Evolutionary conservation across 2,329 filamentous ascomycete species (phyloP), one percentile per base, ranked within the genome.

Genomic region (Torrubiellomyces zombiae): DNA sequence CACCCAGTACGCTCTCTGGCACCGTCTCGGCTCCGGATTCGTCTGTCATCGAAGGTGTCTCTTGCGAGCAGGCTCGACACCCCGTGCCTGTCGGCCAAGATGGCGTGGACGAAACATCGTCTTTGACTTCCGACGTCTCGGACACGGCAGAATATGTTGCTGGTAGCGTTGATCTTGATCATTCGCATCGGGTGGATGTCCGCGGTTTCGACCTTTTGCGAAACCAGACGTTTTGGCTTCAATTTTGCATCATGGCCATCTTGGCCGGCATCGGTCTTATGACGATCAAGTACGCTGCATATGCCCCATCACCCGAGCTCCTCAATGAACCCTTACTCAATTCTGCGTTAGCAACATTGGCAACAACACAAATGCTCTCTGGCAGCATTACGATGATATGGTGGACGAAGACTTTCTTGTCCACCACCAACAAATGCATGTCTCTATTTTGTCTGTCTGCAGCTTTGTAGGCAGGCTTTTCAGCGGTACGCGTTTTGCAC

Each of bases 211-310:
- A 66, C 10, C 62, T 98, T 44, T 54, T 93, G 16, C 59, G 58
- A 26, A 71, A 66, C 32, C 41, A 73, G 23, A 77, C 91, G 36
- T 98, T 95, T 50, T 95, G 85, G 83, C 78, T 91, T 42, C 55
- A 92, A 15, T 95, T 91, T 49, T 51, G 67, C 29, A 72, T 93
- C 37, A 80, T 98, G 66, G 83, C 75, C 19, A 67, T 94, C n/a
- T 59, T 95, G 33, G 82, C 83, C 5, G 89, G 89, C 26, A 78
- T 94, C 39, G 89, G 89, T 8, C 57, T 98, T 36, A 98, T 98
- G 89, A 95, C 86, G 1, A 98, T 98, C 54, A 98, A 98, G 83
- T 92, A 62, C 51, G 77, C 58, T 8, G 9, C 9, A 5, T n/a
- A 14, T 17, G 14, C 17, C 10, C 7, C 14, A 14, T 20, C 21